A percentile compares a stretch with the other conserved stretches of the same genome.
Evolutionary conservation across 2,329 filamentous ascomycete genomes (phyloP).

Genomic region (Arthrobotrys pseudoclavata): DNA sequence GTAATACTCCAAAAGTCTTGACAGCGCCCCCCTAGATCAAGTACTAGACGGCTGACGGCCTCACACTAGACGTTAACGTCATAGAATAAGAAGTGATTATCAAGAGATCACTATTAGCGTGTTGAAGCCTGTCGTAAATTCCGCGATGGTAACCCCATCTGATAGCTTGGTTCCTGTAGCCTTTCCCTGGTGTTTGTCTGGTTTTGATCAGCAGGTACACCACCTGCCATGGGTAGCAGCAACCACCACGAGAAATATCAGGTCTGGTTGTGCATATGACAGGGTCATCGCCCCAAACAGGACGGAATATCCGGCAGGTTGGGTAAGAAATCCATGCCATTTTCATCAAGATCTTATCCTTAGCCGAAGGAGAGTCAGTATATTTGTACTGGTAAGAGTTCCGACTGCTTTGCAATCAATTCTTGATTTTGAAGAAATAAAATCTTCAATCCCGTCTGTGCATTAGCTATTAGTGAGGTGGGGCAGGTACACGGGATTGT

Average conservation of each 20-base stretch:
- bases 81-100: conserved; percentile 43
- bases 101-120: conserved; percentile 6
- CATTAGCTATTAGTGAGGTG: conserved; percentile 53
- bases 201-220: conserved; percentile 57
- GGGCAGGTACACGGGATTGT: conserved; percentile 53
- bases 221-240: conserved; percentile 49
- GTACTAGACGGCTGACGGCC: conserved; percentile 48
- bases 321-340: conserved; percentile 47
- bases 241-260: conserved; percentile 55
- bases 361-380: conserved; percentile 35
- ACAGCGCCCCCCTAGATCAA: conserved; percentile 4
- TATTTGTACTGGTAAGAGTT: conserved; percentile 40
- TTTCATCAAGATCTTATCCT: conserved; percentile 54
- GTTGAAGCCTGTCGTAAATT: conserved; percentile 40
- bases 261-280: conserved; percentile 46
- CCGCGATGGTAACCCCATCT: conserved; percentile 58
- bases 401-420: conserved; percentile 47
- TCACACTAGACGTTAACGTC: conserved; percentile 53
- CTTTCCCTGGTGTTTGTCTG: conserved; percentile 46
- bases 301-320: conserved; percentile 58
- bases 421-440: conserved; percentile 43
- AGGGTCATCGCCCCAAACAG: conserved; percentile 58
- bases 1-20: conserved; percentile 19
- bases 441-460: conserved; percentile 57
- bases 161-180: conserved; percentile 40